phyloP scores from a whole-genome alignment of 73 alveolate species.

The Paramecium sonneborni region DNA sequence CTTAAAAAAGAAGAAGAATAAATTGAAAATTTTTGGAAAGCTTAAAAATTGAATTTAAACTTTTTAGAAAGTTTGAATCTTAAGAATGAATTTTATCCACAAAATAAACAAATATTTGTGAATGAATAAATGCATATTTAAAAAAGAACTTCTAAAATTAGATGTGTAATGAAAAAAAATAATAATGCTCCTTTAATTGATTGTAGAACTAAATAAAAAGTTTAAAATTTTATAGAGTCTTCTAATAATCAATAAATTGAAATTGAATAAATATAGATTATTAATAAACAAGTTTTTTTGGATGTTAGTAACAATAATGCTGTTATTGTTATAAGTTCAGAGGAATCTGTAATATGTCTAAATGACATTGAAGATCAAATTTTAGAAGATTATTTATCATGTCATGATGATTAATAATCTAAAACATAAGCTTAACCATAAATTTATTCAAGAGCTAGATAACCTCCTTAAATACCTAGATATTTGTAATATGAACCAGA shows the following conservation, averaged over 20 bases:
- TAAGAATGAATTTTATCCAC: not conserved
- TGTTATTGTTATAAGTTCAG: not conserved
- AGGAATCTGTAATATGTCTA: not conserved
- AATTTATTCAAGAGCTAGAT: not conserved
- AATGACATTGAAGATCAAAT: not conserved
- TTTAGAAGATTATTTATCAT: not conserved
- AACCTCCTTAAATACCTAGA: not conserved
- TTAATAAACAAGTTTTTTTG: not conserved
- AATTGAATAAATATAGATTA: not conserved
- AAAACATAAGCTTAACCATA: not conserved
- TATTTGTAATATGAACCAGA: not conserved
- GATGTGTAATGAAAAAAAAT: not conserved
- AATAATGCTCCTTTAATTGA: slow-evolving; percentile 3
- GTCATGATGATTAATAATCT: not conserved
- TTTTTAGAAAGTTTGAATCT: not conserved
- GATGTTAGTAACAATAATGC: not conserved
- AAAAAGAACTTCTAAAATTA: not conserved
- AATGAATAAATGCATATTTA: not conserved
- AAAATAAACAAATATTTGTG: not conserved
- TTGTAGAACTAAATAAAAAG: not conserved
- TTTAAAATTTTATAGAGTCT: not conserved
- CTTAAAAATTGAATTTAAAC: not conserved
- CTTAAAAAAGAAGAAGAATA: not conserved
- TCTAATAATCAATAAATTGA: not conserved
- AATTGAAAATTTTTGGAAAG: not conserved